A percentile compares a stretch with the other conserved stretches of the same genome.
Evolutionary conservation across 1,139 yeast species (phyloP).

Genomic region (Debaryomyces robertsiae): DNA sequence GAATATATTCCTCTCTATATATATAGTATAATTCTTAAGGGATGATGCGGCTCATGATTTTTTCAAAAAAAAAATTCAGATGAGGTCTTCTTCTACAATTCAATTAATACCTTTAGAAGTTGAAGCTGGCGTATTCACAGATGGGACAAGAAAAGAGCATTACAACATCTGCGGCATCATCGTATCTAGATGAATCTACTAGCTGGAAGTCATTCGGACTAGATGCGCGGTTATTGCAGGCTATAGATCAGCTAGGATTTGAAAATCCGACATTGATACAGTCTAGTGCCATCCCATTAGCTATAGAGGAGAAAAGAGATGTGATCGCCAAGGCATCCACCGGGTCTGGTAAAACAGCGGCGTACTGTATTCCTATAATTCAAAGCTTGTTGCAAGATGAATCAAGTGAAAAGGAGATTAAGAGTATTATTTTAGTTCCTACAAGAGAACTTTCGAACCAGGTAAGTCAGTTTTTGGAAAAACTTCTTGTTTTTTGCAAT

Average conservation of each 20-base stretch:
- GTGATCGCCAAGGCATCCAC: slow-evolving; percentile 87
- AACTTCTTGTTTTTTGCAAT: slow-evolving; percentile 71
- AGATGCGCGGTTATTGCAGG: slow-evolving; percentile 83
- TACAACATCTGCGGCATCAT: slow-evolving; percentile 48
- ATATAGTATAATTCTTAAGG: too few relatives aligned
- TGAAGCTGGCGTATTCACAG: background rate
- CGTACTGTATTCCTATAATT: slow-evolving; percentile 77
- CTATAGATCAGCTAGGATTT: slow-evolving; percentile 79
- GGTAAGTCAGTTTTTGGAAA: slow-evolving; percentile 69
- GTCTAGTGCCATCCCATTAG: slow-evolving; percentile 88
- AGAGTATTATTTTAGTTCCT: slow-evolving; percentile 75
- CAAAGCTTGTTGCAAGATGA: slow-evolving; percentile 58
- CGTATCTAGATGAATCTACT: slow-evolving; percentile 69
- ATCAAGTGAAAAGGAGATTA: slow-evolving; percentile 31
- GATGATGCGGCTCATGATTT: slow-evolving; percentile 6
- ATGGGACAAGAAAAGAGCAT: slow-evolving; percentile 11
- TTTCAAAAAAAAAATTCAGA: slow-evolving; percentile 10
- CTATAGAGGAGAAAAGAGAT: slow-evolving; percentile 83
- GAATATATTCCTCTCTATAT: background rate
- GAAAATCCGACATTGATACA: slow-evolving; percentile 88
- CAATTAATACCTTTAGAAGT: background rate
- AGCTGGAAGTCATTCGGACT: slow-evolving; percentile 72
- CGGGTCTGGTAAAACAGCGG: slow-evolving; percentile 90
- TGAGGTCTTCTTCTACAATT: slow-evolving; percentile 9
- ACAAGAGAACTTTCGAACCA: slow-evolving; percentile 86